Conservation (phyloP, 1,284 basidiomycete genomes). For the Pterulicium gracile region DNA sequence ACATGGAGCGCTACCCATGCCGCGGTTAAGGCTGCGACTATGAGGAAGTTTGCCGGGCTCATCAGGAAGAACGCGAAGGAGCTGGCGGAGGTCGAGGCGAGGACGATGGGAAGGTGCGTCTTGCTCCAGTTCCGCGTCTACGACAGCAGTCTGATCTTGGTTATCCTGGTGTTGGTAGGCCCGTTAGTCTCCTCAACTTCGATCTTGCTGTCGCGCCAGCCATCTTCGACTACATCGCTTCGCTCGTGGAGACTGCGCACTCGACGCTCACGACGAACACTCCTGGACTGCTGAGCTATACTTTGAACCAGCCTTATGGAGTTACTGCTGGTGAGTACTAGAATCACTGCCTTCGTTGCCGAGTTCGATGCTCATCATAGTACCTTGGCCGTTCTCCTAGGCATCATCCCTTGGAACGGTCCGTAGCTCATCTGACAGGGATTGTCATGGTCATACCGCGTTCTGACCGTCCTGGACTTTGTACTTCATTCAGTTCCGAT, state of each 20-base stretch:
- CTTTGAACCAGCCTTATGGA: constrained; percentile 3
- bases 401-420: constrained; percentile 4
- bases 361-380: background rate
- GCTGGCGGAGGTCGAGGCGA: constrained; percentile 1
- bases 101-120: constrained; percentile 2
- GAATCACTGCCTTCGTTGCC: background rate
- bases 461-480: background rate
- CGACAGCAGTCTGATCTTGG: background rate
- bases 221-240: background rate
- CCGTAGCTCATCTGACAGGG: background rate
- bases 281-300: constrained; percentile 3
- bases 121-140: background rate
- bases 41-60: constrained; percentile 2
- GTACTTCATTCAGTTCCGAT: background rate
- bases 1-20: constrained; percentile 2
- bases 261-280: constrained; percentile 2
- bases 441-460: background rate
- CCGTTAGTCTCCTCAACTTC: background rate
- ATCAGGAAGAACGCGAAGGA: constrained; percentile 2
- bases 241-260: constrained; percentile 2
- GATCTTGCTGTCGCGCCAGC: background rate
- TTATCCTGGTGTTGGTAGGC: background rate
- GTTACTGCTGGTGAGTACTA: constrained; percentile 3
- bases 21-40: background rate
- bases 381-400: background rate